phyloP scores from a whole-genome alignment of 139 green algal genomes.

The Chlamydomonas asymmetrica region DNA sequence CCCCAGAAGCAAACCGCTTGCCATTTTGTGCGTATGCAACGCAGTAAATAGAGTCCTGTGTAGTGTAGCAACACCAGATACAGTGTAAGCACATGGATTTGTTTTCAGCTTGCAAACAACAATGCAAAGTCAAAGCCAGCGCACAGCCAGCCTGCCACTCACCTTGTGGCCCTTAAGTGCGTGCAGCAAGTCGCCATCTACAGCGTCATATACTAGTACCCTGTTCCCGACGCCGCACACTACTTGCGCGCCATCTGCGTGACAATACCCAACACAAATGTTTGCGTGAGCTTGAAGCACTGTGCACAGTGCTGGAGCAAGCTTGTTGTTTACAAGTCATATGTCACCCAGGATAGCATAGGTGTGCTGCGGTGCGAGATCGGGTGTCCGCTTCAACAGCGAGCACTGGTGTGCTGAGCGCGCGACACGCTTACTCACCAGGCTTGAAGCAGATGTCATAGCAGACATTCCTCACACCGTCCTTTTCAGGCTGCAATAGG shows the following conservation, averaged over 20 bases:
- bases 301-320: neutral
- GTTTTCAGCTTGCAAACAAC: neutral
- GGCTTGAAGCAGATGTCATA: slow-evolving; percentile 79
- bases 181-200: slow-evolving; percentile 75
- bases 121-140: neutral
- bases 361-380: neutral
- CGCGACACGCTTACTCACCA: slow-evolving; percentile 32
- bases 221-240: slow-evolving; percentile 72
- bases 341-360: too few relatives aligned
- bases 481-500: slow-evolving; percentile 67
- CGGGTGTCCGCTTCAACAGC: neutral
- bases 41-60: slow-evolving; percentile 78
- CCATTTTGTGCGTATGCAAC: slow-evolving; percentile 78
- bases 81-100: too few relatives aligned
- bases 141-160: neutral
- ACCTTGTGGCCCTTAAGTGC: slow-evolving; percentile 79
- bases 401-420: neutral
- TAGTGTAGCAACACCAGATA: too few relatives aligned
- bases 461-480: slow-evolving; percentile 76
- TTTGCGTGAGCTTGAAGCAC: slow-evolving; percentile 4
- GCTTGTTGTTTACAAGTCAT: too few relatives aligned
- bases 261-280: neutral
- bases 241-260: slow-evolving; percentile 73
- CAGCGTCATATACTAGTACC: slow-evolving; percentile 78
- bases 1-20: slow-evolving; percentile 82